Evolutionary conservation across 1,284 basidiomycete species (phyloP), one percentile per base, ranked within the genome.

Genomic region (Boletus subluridellus): DNA sequence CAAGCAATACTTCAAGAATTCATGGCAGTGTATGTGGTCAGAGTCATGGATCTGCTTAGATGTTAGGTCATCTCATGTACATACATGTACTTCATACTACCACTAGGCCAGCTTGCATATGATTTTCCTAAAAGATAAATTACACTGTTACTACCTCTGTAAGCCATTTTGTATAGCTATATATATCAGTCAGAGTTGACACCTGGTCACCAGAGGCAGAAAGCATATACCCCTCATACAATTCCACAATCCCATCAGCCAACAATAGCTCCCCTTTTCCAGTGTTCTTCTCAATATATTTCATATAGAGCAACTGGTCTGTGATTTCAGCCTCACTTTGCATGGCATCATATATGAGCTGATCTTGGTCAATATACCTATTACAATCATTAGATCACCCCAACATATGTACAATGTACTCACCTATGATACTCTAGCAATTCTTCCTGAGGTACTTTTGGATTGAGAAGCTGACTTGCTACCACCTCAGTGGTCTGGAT

Each of bases 401-500:
- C n/a, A 46, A 39, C n/a, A 14, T 1, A 21, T 32, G 4, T 7
- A 30, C 4, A 28, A 35, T 28, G 34, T 7, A 75, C 79, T 39
- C 60, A 89, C 86, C 87, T 87, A 64, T 89, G 84, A 73, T 97
- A 97, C 69, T 96, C 93, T 3, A 78, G 74, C 58, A 85, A 78
- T 69, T 93, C 90, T 41, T 81, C 78, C 30, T 82, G 79, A 2
- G 83, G 81, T 11, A 90, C 85, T 4, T 77, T 76, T 1, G 93
- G 92, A 56, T 87, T 71, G 21, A 95, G 78, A 8, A 88, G 76
- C 11, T 83, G 78, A 38, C 71, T 73, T 2, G 89, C 88, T 30
- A 94, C 77, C 0, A 72, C 75, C 61, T 86, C 86, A 3, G 91
- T 87, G 1, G 86, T 82, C 55, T 82, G 78, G n/a, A 76, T 74